Evolutionary conservation across 1,284 basidiomycete genomes (phyloP).

Genomic region (Naganishia albida): DNA sequence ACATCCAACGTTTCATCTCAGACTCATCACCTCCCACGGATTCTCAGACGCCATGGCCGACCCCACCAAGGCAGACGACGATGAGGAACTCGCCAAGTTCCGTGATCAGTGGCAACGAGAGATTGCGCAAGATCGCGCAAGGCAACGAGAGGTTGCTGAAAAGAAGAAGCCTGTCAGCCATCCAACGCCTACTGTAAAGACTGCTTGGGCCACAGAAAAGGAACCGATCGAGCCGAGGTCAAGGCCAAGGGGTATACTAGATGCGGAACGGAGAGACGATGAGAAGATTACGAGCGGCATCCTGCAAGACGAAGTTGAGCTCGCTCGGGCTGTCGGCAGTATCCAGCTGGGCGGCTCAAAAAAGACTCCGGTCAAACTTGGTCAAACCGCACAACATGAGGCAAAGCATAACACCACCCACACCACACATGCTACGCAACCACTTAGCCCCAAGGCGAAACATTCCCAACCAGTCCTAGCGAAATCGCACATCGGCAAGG

Average conservation of each 20-base stretch:
- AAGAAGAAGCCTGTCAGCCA: background rate
- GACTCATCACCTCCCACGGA: too few species aligned
- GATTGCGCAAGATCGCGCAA: slow-evolving; percentile 8
- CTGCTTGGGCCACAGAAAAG: background rate
- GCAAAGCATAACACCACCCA: background rate
- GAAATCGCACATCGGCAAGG: background rate
- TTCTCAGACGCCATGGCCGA: background rate
- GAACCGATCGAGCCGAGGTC: background rate
- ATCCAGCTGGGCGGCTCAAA: slow-evolving; percentile 3
- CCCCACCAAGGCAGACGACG: background rate
- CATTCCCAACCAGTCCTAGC: slow-evolving; percentile 1
- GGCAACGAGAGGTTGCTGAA: slow-evolving; percentile 7
- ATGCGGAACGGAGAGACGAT: slow-evolving; percentile 12
- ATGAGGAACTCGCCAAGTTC: slow-evolving; percentile 17
- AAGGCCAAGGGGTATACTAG: slow-evolving; percentile 10
- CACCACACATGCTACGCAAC: background rate
- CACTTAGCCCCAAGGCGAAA: slow-evolving; percentile 14
- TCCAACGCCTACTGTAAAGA: background rate
- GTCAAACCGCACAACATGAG: background rate
- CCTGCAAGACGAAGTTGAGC: slow-evolving; percentile 23
- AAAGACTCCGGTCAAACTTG: background rate
- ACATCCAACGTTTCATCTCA: too few species aligned
- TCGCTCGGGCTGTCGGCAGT: slow-evolving; percentile 17
- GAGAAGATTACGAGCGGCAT: slow-evolving; percentile 15
- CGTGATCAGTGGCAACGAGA: slow-evolving; percentile 27